Base-by-base conservation (phyloP, 176 grass and related monocot species). In the Eremochloa ophiuroides region DNA sequence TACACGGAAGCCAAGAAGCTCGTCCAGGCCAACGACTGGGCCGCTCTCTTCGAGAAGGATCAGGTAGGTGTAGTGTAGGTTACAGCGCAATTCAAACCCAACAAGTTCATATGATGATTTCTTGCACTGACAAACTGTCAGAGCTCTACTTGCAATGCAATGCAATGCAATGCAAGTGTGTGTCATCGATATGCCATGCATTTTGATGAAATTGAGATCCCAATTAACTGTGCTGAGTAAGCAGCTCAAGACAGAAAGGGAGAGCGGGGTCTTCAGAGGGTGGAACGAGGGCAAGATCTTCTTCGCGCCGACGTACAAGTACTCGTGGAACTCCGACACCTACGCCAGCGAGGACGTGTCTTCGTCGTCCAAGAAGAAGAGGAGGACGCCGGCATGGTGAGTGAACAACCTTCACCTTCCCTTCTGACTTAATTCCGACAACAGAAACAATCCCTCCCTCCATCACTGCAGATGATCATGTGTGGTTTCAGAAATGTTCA, bases 371-470 rank as follows among this genome's bases (percentile, higher is more conserved):
- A 94, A 91, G 84, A 98, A 94, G 86, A 98, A 98, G 71, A 73
- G 92, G 84, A 87, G 95, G 85, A 98, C 95, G 8, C 95, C 95
- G 7, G 95, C 95, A 61, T 98, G 95, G 95, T 95, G 82, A 81
- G 77, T 10, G 1, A 28, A n/a, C n/a, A n/a, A n/a, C 22, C 9
- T 56, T 56, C 22, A 22, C 22, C 22, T 56, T 23, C 50, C 7
- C 5, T n/a, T 48, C 13, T 12, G 41, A 43, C 13, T 46, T 46
- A 10, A 33, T 2, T 42, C 42, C 18, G 48, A 53, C 18, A 53
- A 53, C 17, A 53, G 18, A 53, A 22, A 53, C 2, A 37, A 37
- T 37, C 35, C 35, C 35, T 1, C 15, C 5, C 15, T 17, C 5
- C 46, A 17, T 48, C 43, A 3, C 43, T 46, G 43, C 3, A 46